Evolutionary conservation across 2,329 filamentous ascomycete species (phyloP).

Genomic region (Fusarium musae): DNA sequence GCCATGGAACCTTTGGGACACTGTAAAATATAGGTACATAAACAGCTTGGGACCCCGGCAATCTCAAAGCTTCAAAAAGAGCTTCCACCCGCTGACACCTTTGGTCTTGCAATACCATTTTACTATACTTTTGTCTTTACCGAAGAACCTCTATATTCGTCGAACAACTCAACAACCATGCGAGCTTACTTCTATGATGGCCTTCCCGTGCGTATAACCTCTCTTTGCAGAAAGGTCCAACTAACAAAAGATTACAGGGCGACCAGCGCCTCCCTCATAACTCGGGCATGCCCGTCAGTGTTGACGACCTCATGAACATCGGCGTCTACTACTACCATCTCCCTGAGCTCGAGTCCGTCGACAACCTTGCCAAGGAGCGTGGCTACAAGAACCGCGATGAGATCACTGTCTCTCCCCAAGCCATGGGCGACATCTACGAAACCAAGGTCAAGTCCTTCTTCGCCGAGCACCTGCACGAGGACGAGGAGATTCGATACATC

Average conservation of each 20-base stretch:
- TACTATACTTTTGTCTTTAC: neutral
- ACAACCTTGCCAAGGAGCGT: constrained; percentile 78
- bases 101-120: neutral
- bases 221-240: neutral
- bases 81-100: constrained; percentile 11
- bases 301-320: constrained; percentile 74
- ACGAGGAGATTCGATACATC: constrained; percentile 98
- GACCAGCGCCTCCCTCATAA: constrained; percentile 94
- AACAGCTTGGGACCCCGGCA: constrained; percentile 17
- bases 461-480: constrained; percentile 94
- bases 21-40: constrained; percentile 19
- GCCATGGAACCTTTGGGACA: constrained; percentile 29
- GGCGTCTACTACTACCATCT: constrained; percentile 84
- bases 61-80: constrained; percentile 22
- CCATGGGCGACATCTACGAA: constrained; percentile 89
- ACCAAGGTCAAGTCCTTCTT: constrained; percentile 95
- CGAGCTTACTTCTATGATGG: constrained; percentile 69
- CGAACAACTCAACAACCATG: constrained; percentile 53
- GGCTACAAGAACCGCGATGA: constrained; percentile 95
- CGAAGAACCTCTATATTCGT: neutral
- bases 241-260: constrained; percentile 65
- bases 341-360: constrained; percentile 72
- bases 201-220: constrained; percentile 56
- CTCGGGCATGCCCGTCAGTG: constrained; percentile 76
- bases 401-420: constrained; percentile 85